Conservation (phyloP, 2,329 filamentous ascomycete species). For the Fusarium lyarnte region DNA sequence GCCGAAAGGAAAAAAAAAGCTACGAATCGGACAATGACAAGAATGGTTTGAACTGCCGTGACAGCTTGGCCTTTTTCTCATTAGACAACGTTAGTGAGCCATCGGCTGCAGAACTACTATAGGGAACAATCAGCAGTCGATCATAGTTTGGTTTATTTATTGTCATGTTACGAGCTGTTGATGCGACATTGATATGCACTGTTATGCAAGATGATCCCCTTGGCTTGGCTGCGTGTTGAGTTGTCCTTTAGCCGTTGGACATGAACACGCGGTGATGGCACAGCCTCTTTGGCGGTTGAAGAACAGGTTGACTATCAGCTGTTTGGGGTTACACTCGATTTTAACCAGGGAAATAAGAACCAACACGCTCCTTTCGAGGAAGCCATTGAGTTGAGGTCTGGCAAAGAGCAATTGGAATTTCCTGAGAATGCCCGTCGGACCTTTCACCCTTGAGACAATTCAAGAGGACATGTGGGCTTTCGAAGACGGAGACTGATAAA, state of each 20-base stretch:
- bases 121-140: conserved; percentile 26
- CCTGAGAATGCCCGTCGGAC: not conserved
- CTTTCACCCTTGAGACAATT: not conserved
- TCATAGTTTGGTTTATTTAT: conserved; percentile 5
- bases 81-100: not conserved
- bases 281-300: conserved; percentile 15
- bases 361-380: not conserved
- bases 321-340: conserved; percentile 12
- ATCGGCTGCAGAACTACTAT: conserved; percentile 2
- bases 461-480: not conserved
- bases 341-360: not conserved
- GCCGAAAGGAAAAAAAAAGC: not conserved
- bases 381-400: not conserved
- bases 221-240: not conserved
- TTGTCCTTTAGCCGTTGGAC: conserved; percentile 31
- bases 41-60: conserved; percentile 12
- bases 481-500: conserved; percentile 11
- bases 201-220: conserved; percentile 24
- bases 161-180: conserved; percentile 10
- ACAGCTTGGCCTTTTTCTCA: not conserved
- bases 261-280: conserved; percentile 23
- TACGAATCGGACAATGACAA: conserved; percentile 3
- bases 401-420: not conserved
- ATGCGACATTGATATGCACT: conserved; percentile 26
- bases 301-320: not conserved